Evolutionary conservation across 2,329 filamentous ascomycete genomes (phyloP), one percentile per base, ranked within the genome.

Genomic region (Falciphora oryzae): DNA sequence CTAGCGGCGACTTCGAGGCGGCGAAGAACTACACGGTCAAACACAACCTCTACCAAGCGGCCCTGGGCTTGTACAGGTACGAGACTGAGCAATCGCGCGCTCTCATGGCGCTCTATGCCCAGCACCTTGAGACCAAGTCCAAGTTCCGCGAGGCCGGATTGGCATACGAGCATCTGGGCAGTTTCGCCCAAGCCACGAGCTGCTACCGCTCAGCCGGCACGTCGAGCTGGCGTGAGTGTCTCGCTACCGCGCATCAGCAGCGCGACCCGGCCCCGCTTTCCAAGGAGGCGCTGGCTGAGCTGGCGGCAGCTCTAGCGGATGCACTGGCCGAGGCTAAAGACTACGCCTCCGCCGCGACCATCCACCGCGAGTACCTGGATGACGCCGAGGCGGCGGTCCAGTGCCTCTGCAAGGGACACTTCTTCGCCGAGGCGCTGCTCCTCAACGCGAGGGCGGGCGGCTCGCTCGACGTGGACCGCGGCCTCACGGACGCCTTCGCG

Each of bases 341-440:
- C 75, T 96, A 92, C 76, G 79, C 84, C 57, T 83, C 90, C 1
- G 93, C 94, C 0, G 91, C 93, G 1, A 88, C 85, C 0, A 89
- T 99, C 68, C 84, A 96, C 68, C 80, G 89, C 7, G 92, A 97
- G 65, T 91, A 98, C 75, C 87, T 97, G 44, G 77, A 81, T 65
- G 90, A 94, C 57, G 77, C 92, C 65, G 83, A 89, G 58, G 80
- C 80, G 3, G 91, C 93, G 18, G 85, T 91, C 61, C 84, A 83
- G n/a, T 86, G 89, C 44, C 86, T 96, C 63, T 98, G 95, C 82
- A 92, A 90, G 73, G 94, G 90, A 62, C 93, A 92, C 71, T 86
- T 88, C 70, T 99, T 97, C 74, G 86, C 90, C 61, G 92, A 97
- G 70, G 95, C 95, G n/a, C 87, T 93, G 70, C 91, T 93, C 44